phyloP scores from a whole-genome alignment of 169 alveolate species.

The Toxoplasma gondii region DNA sequence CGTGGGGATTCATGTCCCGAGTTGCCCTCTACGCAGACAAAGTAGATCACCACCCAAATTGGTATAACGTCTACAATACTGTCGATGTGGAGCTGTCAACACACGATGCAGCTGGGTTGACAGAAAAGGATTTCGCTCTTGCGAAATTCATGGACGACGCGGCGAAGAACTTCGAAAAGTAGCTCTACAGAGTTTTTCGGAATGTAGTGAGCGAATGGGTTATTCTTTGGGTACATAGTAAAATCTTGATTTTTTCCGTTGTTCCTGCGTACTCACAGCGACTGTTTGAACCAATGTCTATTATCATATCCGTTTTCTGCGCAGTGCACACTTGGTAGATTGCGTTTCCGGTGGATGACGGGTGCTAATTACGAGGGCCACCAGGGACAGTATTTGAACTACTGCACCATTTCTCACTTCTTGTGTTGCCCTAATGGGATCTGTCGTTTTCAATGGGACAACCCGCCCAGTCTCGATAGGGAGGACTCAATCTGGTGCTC shows the following conservation, averaged over 20 bases:
- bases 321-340: too few relatives aligned
- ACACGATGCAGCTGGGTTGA: conserved; percentile 77
- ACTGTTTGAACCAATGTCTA: too few relatives aligned
- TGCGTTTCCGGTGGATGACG: too few relatives aligned
- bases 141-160: conserved; percentile 71
- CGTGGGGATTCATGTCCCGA: conserved; percentile 77
- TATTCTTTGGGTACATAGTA: neutral
- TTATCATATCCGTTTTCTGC: too few relatives aligned
- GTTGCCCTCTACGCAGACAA: conserved; percentile 78
- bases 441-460: too few relatives aligned
- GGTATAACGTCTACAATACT: conserved; percentile 76
- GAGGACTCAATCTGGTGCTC: too few relatives aligned
- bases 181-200: neutral
- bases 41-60: conserved; percentile 77
- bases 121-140: conserved; percentile 73
- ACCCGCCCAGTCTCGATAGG: too few relatives aligned
- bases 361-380: too few relatives aligned
- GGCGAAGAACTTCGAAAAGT: neutral
- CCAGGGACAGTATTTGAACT: too few relatives aligned
- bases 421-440: too few relatives aligned
- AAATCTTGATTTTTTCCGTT: neutral
- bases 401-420: too few relatives aligned
- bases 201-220: neutral
- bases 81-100: conserved; percentile 76
- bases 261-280: too few relatives aligned